phyloP scores from a whole-genome alignment of 495 filamentous ascomycete species.

The Penicillium atrosanguineum region DNA sequence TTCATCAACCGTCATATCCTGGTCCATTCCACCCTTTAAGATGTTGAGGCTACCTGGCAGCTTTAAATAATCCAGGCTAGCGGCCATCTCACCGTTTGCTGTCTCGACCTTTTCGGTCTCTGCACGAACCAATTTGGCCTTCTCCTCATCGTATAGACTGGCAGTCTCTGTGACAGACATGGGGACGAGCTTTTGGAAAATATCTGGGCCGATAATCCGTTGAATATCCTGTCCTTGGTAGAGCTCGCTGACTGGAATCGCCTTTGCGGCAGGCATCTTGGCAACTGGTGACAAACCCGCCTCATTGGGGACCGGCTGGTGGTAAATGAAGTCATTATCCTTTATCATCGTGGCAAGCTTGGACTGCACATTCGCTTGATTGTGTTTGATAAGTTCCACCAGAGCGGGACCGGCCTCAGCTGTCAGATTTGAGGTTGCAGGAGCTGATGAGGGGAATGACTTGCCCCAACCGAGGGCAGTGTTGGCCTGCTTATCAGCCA shows the following conservation, averaged over 20 bases:
- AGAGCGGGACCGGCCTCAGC: conserved; percentile 72
- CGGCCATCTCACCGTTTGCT: conserved; percentile 92
- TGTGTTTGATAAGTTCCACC: conserved; percentile 78
- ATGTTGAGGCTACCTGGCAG: conserved; percentile 86
- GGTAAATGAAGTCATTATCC: conserved; percentile 98
- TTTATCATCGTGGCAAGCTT: conserved; percentile 72
- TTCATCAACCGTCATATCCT: conserved; percentile 82
- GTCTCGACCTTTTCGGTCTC: conserved; percentile 90
- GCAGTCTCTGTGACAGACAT: conserved; percentile 96
- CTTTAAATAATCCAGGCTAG: conserved; percentile 90
- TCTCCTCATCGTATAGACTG: conserved; percentile 97
- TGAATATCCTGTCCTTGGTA: conserved; percentile 98
- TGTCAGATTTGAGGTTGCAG: conserved; percentile 77
- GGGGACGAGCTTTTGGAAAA: conserved; percentile 95
- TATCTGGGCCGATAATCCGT: conserved; percentile 92
- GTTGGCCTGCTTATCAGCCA: conserved; percentile 71
- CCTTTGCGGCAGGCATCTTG: conserved; percentile 95
- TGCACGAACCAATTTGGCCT: conserved; percentile 90
- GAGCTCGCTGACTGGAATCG: conserved; percentile 93
- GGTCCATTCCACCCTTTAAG: conserved; percentile 88
- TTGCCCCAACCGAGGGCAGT: conserved; percentile 76
- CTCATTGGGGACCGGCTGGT: conserved; percentile 85
- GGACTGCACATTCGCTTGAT: conserved; percentile 76
- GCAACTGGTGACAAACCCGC: conserved; percentile 75
- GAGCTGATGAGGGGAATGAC: conserved; percentile 74